Conservation (phyloP, 805 yeast genomes). For the Debaryomyces castellii region DNA sequence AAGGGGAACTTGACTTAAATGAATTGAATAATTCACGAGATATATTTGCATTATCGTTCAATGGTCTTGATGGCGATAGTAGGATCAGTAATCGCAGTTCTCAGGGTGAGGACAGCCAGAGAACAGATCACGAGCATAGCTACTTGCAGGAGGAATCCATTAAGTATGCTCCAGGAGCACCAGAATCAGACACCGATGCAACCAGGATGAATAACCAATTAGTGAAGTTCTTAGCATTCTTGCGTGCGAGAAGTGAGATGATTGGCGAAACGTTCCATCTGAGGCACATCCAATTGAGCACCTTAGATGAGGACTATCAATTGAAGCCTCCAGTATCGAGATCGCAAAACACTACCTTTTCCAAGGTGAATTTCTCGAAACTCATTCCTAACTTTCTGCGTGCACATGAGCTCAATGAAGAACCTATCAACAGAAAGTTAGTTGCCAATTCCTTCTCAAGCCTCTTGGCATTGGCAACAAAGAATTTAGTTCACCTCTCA, state of each 20-base stretch:
- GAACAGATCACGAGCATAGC: not conserved
- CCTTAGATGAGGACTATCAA: not conserved
- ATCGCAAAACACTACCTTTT: not conserved
- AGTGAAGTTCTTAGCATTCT: slow-evolving; percentile 11
- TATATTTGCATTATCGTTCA: slow-evolving; percentile 22
- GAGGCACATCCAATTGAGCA: not conserved
- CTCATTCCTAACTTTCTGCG: slow-evolving; percentile 14
- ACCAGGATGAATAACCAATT: slow-evolving; percentile 7
- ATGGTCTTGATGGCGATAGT: slow-evolving; percentile 14
- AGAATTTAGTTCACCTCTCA: slow-evolving; percentile 10
- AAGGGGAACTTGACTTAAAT: not conserved
- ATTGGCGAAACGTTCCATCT: slow-evolving; percentile 4
- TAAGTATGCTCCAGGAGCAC: slow-evolving; percentile 8
- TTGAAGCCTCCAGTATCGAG: not conserved
- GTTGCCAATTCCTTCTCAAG: slow-evolving; percentile 30
- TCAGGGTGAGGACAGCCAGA: not conserved
- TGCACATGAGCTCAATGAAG: slow-evolving; percentile 3
- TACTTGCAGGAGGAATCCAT: slow-evolving; percentile 6
- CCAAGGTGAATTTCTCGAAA: slow-evolving; percentile 11
- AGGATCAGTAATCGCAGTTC: not conserved
- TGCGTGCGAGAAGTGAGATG: slow-evolving; percentile 7
- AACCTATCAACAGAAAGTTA: slow-evolving; percentile 16
- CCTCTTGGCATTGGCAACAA: slow-evolving; percentile 24
- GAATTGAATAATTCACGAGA: slow-evolving; percentile 2
- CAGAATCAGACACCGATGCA: slow-evolving; percentile 3